These are phyloP conservation scores for Trichoderma harzianum DNA, from an alignment of 2,329 filamentous ascomycete genomes.

Conservation along the genomic window DNA sequence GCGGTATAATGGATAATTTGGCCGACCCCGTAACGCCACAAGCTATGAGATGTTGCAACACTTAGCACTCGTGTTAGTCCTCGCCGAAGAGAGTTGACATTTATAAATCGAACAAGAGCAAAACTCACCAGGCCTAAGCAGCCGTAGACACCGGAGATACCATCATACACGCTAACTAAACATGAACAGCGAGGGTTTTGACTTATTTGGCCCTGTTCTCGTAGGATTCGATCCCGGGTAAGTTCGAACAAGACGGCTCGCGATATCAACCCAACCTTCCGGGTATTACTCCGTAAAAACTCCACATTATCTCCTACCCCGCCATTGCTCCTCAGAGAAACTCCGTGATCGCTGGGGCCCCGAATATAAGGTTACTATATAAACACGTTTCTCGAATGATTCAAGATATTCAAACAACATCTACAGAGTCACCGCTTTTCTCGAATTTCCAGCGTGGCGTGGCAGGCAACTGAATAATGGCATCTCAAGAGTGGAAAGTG, in stretches of 20 bases:
- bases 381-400: not conserved
- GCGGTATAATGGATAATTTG: not conserved
- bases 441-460: not conserved
- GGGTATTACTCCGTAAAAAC: conserved; percentile 8
- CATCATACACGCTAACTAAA: not conserved
- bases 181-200: not conserved
- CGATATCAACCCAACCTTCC: not conserved
- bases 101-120: not conserved
- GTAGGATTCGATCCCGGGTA: not conserved
- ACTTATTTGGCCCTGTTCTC: not conserved
- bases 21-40: not conserved
- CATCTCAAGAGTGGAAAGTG: conserved; percentile 49
- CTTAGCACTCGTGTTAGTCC: not conserved
- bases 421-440: not conserved
- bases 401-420: not conserved
- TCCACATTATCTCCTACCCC: conserved; percentile 17
- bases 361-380: not conserved
- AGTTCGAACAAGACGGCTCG: not conserved
- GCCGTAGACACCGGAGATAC: not conserved
- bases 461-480: not conserved
- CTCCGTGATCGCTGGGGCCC: not conserved
- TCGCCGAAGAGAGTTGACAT: not conserved
- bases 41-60: not conserved
- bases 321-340: conserved; percentile 14
- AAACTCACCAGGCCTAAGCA: not conserved